Conservation (phyloP, 1,284 basidiomycete species). For the Tilletia caries region DNA sequence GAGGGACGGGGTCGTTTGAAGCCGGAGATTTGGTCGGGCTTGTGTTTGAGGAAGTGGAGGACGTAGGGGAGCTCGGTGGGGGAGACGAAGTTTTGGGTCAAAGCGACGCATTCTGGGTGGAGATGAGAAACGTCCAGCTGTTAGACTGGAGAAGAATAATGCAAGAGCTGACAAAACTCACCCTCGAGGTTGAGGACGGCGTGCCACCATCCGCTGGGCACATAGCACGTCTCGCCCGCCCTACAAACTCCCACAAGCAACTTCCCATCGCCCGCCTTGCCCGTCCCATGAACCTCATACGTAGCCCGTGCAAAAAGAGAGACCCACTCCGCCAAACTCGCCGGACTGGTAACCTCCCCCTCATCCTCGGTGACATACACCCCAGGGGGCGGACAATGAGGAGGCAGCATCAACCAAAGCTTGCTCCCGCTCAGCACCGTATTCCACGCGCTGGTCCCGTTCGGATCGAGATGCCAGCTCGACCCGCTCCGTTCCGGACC, state of each 20-base stretch:
- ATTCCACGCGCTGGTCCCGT: conserved; percentile 57
- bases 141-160: no score
- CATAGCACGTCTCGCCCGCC: conserved; percentile 54
- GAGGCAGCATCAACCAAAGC: conserved; percentile 57
- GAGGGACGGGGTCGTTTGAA: conserved; percentile 41
- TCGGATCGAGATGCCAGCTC: conserved; percentile 54
- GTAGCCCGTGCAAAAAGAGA: conserved; percentile 52
- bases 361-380: conserved; percentile 55
- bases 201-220: conserved; percentile 53
- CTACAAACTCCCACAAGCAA: conserved; percentile 56
- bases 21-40: conserved; percentile 56
- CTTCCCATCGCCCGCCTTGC: conserved; percentile 37
- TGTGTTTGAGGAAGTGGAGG: conserved; percentile 55
- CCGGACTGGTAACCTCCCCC: conserved; percentile 53
- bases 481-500: conserved; percentile 42
- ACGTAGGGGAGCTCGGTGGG: conserved; percentile 54
- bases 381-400: conserved; percentile 55
- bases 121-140: background rate
- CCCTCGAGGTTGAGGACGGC: conserved; percentile 41
- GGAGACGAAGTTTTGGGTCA: conserved; percentile 58
- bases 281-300: conserved; percentile 46
- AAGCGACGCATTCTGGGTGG: conserved; percentile 49
- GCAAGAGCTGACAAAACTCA: no score
- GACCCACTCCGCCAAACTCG: conserved; percentile 56
- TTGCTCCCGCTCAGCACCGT: conserved; percentile 55